phyloP scores from a whole-genome alignment of 2,329 filamentous ascomycete genomes.

The Botrytis deweyae region DNA sequence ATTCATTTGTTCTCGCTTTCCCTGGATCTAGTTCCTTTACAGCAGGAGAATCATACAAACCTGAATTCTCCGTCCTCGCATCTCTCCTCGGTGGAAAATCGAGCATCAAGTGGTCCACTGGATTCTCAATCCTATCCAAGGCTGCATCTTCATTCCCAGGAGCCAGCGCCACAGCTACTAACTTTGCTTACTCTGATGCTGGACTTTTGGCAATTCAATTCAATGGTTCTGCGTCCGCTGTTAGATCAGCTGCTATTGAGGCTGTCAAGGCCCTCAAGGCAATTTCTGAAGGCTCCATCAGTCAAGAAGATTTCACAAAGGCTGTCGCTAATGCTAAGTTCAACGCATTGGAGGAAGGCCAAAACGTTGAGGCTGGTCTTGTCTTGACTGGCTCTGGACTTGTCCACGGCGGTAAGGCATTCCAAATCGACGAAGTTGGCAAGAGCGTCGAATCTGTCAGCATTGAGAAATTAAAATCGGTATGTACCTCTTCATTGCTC shows the following conservation, averaged over 20 bases:
- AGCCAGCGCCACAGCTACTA: slow-evolving; percentile 69
- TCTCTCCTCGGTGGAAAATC: slow-evolving; percentile 88
- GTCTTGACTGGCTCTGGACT: slow-evolving; percentile 83
- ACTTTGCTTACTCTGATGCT: slow-evolving; percentile 88
- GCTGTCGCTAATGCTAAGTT: slow-evolving; percentile 93
- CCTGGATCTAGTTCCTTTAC: slow-evolving; percentile 78
- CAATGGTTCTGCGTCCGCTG: slow-evolving; percentile 68
- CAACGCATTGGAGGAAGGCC: slow-evolving; percentile 77
- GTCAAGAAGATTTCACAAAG: slow-evolving; percentile 86
- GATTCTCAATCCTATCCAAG: slow-evolving; percentile 88
- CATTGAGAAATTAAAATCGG: slow-evolving; percentile 79
- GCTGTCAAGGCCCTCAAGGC: slow-evolving; percentile 80
- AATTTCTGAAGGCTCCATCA: slow-evolving; percentile 71
- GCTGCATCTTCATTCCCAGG: slow-evolving; percentile 65
- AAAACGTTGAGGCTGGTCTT: slow-evolving; percentile 74
- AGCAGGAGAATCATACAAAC: slow-evolving; percentile 71
- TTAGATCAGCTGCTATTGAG: slow-evolving; percentile 72
- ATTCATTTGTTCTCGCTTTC: slow-evolving; percentile 88
- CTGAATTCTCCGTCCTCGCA: slow-evolving; percentile 82
- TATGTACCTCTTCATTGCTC: slow-evolving; percentile 49
- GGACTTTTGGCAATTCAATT: slow-evolving; percentile 85
- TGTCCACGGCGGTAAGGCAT: slow-evolving; percentile 76
- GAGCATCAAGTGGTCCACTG: slow-evolving; percentile 91
- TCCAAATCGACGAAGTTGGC: slow-evolving; percentile 77
- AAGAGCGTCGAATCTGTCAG: slow-evolving; percentile 79